phyloP scores from a whole-genome alignment of 2,329 filamentous ascomycete species.

The Alternaria dauci region DNA sequence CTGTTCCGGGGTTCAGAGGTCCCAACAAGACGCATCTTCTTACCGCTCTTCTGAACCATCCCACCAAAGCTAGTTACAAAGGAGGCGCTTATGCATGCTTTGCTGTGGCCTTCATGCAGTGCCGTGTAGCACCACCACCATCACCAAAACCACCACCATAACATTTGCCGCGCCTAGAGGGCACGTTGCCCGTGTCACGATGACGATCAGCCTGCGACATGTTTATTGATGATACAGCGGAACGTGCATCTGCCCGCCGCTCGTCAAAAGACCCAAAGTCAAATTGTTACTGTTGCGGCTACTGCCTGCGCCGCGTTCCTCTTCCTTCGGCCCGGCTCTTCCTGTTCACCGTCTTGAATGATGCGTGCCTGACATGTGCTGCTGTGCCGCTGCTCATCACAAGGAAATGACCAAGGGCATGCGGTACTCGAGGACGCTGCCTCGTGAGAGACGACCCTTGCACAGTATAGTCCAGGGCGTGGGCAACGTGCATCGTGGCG shows the following conservation, averaged over 20 bases:
- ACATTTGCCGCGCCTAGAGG: constrained; percentile 29
- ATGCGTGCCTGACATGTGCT: constrained; percentile 33
- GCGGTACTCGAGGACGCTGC: constrained; percentile 23
- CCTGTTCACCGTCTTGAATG: constrained; percentile 26
- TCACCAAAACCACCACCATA: constrained; percentile 30
- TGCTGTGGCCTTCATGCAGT: constrained; percentile 42
- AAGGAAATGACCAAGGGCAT: constrained; percentile 25
- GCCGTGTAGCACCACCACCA: constrained; percentile 35
- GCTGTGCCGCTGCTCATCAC: constrained; percentile 21
- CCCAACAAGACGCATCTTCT: constrained; percentile 47
- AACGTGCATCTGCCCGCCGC: constrained; percentile 3
- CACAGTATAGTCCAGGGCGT: constrained; percentile 19
- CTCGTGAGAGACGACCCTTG: constrained; percentile 34
- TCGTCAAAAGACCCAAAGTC: constrained; percentile 1
- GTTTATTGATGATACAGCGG: constrained; percentile 21
- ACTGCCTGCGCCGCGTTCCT: constrained; percentile 22
- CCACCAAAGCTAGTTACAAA: constrained; percentile 31
- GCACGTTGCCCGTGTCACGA: constrained; percentile 32
- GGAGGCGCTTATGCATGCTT: constrained; percentile 50
- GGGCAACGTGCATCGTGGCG: constrained; percentile 26
- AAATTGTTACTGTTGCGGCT: constrained; percentile 22
- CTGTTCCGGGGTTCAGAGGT: constrained; percentile 26
- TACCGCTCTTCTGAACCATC: constrained; percentile 53
- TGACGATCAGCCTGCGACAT: constrained; percentile 16
- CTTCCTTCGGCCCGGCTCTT: constrained; percentile 43